phyloP scores from a whole-genome alignment of 164 flowering plant genomes.

The Hamamelis virginiana region DNA sequence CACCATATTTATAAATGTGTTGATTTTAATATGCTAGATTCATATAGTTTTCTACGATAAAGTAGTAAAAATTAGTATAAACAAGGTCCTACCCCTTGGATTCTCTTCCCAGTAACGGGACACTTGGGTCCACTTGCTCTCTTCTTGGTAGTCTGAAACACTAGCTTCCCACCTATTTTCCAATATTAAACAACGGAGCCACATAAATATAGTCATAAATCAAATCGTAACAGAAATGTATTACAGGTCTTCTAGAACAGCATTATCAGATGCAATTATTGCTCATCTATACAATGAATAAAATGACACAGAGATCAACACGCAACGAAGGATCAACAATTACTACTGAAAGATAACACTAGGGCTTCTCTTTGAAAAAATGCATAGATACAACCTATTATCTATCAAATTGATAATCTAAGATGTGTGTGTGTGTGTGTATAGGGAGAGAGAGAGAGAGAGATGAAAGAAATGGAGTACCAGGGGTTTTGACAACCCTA shows the following conservation, averaged over 20 bases:
- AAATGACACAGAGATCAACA: too few relatives aligned
- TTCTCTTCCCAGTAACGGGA: slow-evolving; percentile 46
- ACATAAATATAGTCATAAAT: neutral
- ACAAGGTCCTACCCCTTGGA: slow-evolving; percentile 34
- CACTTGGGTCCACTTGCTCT: slow-evolving; percentile 48
- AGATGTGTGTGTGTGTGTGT: too few relatives aligned
- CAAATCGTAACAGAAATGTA: too few relatives aligned
- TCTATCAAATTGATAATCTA: too few relatives aligned
- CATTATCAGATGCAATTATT: too few relatives aligned
- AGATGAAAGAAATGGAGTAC: slow-evolving; percentile 11
- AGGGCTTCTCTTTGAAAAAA: too few relatives aligned
- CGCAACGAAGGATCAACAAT: too few relatives aligned
- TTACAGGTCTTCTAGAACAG: too few relatives aligned
- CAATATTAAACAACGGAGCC: neutral
- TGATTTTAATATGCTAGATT: neutral
- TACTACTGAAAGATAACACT: too few relatives aligned
- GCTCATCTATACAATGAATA: too few relatives aligned
- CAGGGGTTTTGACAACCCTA: slow-evolving; percentile 44
- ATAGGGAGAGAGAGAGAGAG: neutral
- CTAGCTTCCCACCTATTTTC: slow-evolving; percentile 36
- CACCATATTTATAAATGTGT: too few relatives aligned
- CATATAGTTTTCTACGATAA: neutral
- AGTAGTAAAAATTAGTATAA: neutral
- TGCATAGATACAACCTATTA: too few relatives aligned
- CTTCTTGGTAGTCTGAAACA: slow-evolving; percentile 42